Evolutionary conservation across 1,139 yeast genomes (phyloP).

Genomic region (Magnusiomyces paraingens): DNA sequence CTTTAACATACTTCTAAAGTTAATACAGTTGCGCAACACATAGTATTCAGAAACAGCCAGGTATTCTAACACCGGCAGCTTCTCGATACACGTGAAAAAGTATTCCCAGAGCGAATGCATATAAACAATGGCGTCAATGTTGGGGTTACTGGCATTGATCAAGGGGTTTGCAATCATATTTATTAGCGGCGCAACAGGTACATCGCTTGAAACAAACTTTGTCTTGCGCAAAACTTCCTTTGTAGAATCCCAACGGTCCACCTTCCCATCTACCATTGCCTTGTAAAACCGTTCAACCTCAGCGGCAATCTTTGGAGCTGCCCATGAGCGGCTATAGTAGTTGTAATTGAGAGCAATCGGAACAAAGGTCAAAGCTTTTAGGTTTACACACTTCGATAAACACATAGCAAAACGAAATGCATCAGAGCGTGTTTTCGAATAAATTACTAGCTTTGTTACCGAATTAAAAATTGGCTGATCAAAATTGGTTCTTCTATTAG

Average conservation of each 20-base stretch:
- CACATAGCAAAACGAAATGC: neutral
- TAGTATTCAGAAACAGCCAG: slow-evolving; percentile 1
- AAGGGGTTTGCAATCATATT: neutral
- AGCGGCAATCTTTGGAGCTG: neutral
- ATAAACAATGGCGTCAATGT: neutral
- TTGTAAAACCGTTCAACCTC: neutral
- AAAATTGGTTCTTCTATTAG: neutral
- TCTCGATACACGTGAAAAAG: neutral
- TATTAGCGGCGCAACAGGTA: neutral
- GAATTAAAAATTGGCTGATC: neutral
- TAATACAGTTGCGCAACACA: neutral
- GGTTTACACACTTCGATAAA: neutral
- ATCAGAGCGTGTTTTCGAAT: neutral
- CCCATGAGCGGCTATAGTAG: neutral
- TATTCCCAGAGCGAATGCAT: slow-evolving; percentile 1
- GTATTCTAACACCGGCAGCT: neutral
- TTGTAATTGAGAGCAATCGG: neutral
- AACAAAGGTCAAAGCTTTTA: neutral
- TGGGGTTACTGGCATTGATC: neutral
- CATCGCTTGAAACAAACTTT: neutral
- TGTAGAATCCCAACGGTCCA: too few relatives aligned
- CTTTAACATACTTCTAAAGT: neutral
- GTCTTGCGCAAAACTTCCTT: too few relatives aligned
- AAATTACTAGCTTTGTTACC: neutral
- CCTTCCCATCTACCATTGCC: neutral